Conservation (phyloP, 1,284 basidiomycete genomes). For the Ustilago tritici region DNA sequence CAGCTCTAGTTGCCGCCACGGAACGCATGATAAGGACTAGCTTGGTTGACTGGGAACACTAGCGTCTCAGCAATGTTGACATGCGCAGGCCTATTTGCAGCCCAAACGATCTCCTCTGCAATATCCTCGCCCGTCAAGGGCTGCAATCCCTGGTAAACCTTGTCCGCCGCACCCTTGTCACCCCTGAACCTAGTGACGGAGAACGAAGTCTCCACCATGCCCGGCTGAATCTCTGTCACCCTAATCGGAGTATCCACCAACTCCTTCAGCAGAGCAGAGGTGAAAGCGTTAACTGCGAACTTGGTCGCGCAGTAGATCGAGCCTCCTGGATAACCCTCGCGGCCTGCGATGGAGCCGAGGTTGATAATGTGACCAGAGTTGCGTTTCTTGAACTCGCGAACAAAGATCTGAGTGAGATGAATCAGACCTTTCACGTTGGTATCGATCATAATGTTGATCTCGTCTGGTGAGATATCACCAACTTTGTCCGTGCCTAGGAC, state of each 20-base stretch:
- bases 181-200: slow-evolving; percentile 59
- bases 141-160: slow-evolving; percentile 66
- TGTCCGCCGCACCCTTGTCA: slow-evolving; percentile 53
- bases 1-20: slow-evolving; percentile 28
- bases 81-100: slow-evolving; percentile 76
- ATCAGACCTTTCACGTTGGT: slow-evolving; percentile 94
- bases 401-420: slow-evolving; percentile 78
- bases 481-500: slow-evolving; percentile 83
- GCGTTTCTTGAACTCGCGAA: slow-evolving; percentile 84
- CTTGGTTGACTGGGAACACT: slow-evolving; percentile 65
- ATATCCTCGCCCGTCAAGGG: slow-evolving; percentile 66
- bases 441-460: slow-evolving; percentile 84
- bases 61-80: slow-evolving; percentile 66
- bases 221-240: slow-evolving; percentile 72
- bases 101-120: slow-evolving; percentile 98
- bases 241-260: slow-evolving; percentile 79
- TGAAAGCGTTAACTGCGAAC: slow-evolving; percentile 89
- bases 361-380: slow-evolving; percentile 93
- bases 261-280: slow-evolving; percentile 83
- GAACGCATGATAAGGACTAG: slow-evolving; percentile 60
- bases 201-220: slow-evolving; percentile 82
- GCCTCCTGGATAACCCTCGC: slow-evolving; percentile 81
- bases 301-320: slow-evolving; percentile 75
- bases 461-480: slow-evolving; percentile 80
- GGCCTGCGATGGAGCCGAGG: slow-evolving; percentile 90